Conservation (phyloP, 2,329 filamentous ascomycete species). For the Colletotrichum spinosum region DNA sequence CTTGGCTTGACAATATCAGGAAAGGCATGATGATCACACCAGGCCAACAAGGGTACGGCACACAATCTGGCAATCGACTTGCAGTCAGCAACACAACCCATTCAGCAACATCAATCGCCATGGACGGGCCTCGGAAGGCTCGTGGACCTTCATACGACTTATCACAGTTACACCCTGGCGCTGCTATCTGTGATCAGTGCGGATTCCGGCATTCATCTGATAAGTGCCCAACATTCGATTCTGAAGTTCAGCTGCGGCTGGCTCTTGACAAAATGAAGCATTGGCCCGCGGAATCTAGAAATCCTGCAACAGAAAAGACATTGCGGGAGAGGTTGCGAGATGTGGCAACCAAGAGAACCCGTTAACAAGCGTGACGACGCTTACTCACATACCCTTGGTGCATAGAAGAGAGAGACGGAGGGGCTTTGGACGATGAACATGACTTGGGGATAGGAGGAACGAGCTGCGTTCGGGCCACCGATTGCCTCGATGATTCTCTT, state of each 20-base stretch:
- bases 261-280: conserved; percentile 30
- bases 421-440: not conserved
- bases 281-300: conserved; percentile 20
- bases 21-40: not conserved
- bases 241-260: conserved; percentile 33
- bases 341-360: conserved; percentile 8
- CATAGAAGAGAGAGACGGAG: conserved; percentile 1
- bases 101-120: not conserved
- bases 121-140: not conserved
- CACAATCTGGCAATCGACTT: not conserved
- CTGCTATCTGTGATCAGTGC: conserved; percentile 22
- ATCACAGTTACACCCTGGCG: conserved; percentile 23
- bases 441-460: too few relatives aligned
- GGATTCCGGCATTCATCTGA: conserved; percentile 19
- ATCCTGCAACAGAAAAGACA: conserved; percentile 15
- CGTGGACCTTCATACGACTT: conserved; percentile 6
- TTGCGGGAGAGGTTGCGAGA: conserved; percentile 22
- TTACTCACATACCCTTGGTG: not conserved
- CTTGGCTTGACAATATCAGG: conserved; percentile 21
- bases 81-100: not conserved
- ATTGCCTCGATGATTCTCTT: too few relatives aligned
- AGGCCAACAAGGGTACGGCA: not conserved
- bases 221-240: conserved; percentile 15
- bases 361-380: not conserved
- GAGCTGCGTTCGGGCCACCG: too few relatives aligned